These are phyloP conservation scores for Zelonia costaricensis DNA, from an alignment of 208 protist genomes.

Conservation along the genomic window DNA sequence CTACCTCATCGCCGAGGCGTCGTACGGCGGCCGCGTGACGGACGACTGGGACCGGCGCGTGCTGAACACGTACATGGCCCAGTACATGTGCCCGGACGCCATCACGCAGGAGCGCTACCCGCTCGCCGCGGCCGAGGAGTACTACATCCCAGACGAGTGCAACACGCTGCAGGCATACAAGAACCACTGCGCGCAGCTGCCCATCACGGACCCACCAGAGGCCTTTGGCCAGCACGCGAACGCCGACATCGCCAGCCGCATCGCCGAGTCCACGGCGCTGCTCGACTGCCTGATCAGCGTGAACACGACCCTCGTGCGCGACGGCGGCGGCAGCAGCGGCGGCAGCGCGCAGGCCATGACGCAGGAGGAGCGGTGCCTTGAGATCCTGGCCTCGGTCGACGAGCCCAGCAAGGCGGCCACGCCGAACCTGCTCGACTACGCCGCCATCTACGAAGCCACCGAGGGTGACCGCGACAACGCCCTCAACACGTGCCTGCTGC, in stretches of 20 bases:
- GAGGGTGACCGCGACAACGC: slow-evolving; percentile 91
- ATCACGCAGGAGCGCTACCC: slow-evolving; percentile 85
- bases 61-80: slow-evolving; percentile 97
- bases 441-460: slow-evolving; percentile 89
- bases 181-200: slow-evolving; percentile 93
- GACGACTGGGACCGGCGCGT: slow-evolving; percentile 98
- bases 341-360: slow-evolving; percentile 38
- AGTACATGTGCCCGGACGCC: slow-evolving; percentile 92
- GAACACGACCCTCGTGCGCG: slow-evolving; percentile 75
- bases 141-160: slow-evolving; percentile 90
- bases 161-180: slow-evolving; percentile 92
- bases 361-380: slow-evolving; percentile 85
- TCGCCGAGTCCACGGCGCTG: slow-evolving; percentile 91
- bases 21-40: slow-evolving; percentile 98
- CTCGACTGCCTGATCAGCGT: slow-evolving; percentile 94
- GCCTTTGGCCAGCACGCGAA: slow-evolving; percentile 99
- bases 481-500: slow-evolving; percentile 96
- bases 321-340: slow-evolving; percentile 51
- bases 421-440: slow-evolving; percentile 87
- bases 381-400: slow-evolving; percentile 87
- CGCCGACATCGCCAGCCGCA: slow-evolving; percentile 97
- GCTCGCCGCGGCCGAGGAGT: slow-evolving; percentile 85
- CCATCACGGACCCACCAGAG: slow-evolving; percentile 94
- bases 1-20: slow-evolving; percentile 98
- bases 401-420: slow-evolving; percentile 83